Base-by-base conservation (phyloP, 192 early-diverging fungal genomes). In the Lobosporangium transversale region DNA sequence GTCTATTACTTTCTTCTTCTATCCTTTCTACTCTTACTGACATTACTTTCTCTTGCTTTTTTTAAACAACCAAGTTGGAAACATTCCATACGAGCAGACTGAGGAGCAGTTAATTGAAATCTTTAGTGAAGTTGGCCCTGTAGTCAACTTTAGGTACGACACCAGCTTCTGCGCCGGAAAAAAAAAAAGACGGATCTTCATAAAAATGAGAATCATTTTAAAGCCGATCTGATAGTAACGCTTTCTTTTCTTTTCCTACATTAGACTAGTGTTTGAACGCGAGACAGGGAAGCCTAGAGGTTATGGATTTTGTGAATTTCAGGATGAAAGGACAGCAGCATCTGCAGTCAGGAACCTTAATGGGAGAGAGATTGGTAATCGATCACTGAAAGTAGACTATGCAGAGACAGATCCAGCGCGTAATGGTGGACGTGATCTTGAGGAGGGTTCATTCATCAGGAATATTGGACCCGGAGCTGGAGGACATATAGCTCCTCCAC, bases 301-400 rank as follows among this genome's bases (percentile, higher is more conserved):
- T 15, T 99, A 91, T 84, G 97, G 97, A 18, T 97, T 97, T 81
- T 96, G 94, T 62, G 93, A 96, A 68, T 98, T 89, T 44, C 85
- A 91, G 79, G 96, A 98, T 70, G 80, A 88, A 24, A 89, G 95
- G 60, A 97, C 94, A n/a, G 96, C 96, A 10, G 91, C 93, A 23
- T 95, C 94, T 66, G 96, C 96, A 29, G 95, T 97, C 21, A 86
- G 95, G 56, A 97, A 97, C 62, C 85, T 99, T 53, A 94, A 95
- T 70, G 90, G 91, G 53, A 90, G 94, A 42, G 94, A 95, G 37
- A 86, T 98, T n/a, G 92, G 90, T 23, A 95, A 95, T 18, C 84
- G 97, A 15, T 87, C 87, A 62, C 80, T 99, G 17, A 87, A 94
- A 48, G 94, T 99, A n/a, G 96, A 95, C 51, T 97, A 91, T 82